These are phyloP conservation scores for Dispira parvispora DNA, from an alignment of 192 early-diverging fungal species.

Conservation along the genomic window DNA sequence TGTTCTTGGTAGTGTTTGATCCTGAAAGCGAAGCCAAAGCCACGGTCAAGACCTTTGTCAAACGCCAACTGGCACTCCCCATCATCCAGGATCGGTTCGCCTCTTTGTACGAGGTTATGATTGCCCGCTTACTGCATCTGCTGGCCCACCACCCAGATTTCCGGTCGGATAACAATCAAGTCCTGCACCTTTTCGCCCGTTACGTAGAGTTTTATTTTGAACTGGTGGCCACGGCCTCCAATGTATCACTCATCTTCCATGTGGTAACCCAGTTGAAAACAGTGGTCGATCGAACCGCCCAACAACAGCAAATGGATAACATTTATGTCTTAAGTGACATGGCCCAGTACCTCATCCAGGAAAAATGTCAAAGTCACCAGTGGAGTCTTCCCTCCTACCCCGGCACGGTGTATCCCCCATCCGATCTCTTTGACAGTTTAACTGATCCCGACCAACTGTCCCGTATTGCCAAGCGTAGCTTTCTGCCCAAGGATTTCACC, in stretches of 20 bases:
- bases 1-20: slow-evolving; percentile 77
- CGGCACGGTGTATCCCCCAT: slow-evolving; percentile 41
- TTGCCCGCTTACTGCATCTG: slow-evolving; percentile 49
- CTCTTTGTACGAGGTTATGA: slow-evolving; percentile 35
- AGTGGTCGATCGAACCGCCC: slow-evolving; percentile 30
- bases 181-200: slow-evolving; percentile 29
- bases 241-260: slow-evolving; percentile 69
- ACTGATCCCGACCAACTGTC: background rate
- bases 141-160: slow-evolving; percentile 82
- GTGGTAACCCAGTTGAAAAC: slow-evolving; percentile 61
- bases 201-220: slow-evolving; percentile 82
- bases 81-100: slow-evolving; percentile 47
- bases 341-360: slow-evolving; percentile 58
- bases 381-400: slow-evolving; percentile 76
- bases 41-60: slow-evolving; percentile 38
- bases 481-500: background rate
- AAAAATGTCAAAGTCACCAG: slow-evolving; percentile 45
- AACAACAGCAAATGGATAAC: slow-evolving; percentile 22
- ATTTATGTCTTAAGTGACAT: slow-evolving; percentile 77
- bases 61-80: slow-evolving; percentile 37
- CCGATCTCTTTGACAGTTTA: slow-evolving; percentile 42
- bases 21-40: slow-evolving; percentile 50
- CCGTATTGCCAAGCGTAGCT: slow-evolving; percentile 7
- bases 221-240: slow-evolving; percentile 59
- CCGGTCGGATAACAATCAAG: slow-evolving; percentile 16